These are phyloP conservation scores for Stygiomarasmius scandens DNA, from an alignment of 1,284 basidiomycete species.

Conservation along the genomic window DNA sequence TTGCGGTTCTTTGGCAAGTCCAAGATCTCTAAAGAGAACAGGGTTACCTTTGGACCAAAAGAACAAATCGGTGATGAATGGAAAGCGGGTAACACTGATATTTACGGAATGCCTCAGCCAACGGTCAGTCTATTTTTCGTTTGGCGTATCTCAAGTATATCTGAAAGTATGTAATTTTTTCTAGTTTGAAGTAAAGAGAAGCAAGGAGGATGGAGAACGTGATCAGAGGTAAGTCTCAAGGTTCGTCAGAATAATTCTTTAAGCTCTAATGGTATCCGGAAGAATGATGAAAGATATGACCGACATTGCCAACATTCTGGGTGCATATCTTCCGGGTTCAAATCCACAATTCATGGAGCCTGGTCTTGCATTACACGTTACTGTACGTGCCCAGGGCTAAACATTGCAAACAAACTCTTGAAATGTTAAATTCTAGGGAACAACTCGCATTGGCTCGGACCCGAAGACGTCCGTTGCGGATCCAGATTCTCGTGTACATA, in stretches of 20 bases:
- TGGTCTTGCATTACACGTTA: constrained; percentile 20
- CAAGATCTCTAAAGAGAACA: constrained; percentile 21
- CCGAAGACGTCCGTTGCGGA: constrained; percentile 15
- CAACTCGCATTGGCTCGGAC: constrained; percentile 18
- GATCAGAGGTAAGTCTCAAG: constrained; percentile 1
- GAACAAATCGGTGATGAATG: neutral
- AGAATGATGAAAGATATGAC: constrained; percentile 18
- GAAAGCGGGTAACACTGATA: constrained; percentile 22
- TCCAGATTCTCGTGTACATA: constrained; percentile 16
- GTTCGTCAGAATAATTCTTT: neutral
- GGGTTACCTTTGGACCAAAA: constrained; percentile 25
- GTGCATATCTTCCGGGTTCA: constrained; percentile 23
- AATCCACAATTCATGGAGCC: constrained; percentile 25
- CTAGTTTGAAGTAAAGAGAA: constrained; percentile 7
- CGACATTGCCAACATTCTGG: constrained; percentile 17
- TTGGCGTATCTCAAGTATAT: too few relatives aligned
- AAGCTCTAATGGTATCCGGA: too few relatives aligned
- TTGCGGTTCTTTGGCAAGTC: constrained; percentile 26
- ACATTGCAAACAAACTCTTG: too few relatives aligned
- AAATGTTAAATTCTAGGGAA: too few relatives aligned
- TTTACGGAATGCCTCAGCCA: constrained; percentile 40
- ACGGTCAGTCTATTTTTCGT: constrained; percentile 22
- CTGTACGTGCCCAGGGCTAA: too few relatives aligned
- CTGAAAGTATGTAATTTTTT: too few relatives aligned
- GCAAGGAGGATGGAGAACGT: neutral